Evolutionary conservation across 768 basidiomycete genomes (phyloP).

Genomic region (Hortiboletus campestris): DNA sequence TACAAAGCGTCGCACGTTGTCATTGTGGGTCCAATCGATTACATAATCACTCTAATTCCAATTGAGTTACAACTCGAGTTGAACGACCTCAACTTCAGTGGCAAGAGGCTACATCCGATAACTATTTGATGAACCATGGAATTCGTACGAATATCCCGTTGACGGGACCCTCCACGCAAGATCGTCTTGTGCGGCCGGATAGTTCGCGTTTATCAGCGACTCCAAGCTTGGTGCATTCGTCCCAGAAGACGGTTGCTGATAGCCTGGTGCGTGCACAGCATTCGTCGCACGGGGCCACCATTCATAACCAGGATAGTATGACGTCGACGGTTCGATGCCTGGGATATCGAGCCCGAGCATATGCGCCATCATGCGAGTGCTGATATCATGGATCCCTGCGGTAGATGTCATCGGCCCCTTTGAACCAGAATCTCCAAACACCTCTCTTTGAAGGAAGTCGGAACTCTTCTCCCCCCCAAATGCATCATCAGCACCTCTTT

Average conservation of each 20-base stretch:
- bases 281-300: slow-evolving; percentile 55
- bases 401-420: slow-evolving; percentile 24
- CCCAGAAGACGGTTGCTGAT: slow-evolving; percentile 12
- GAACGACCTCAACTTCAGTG: too few relatives aligned
- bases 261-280: slow-evolving; percentile 7
- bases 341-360: slow-evolving; percentile 69
- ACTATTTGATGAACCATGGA: slow-evolving; percentile 15
- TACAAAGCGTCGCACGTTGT: slow-evolving; percentile 11
- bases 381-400: slow-evolving; percentile 58
- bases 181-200: slow-evolving; percentile 16
- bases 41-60: slow-evolving; percentile 20
- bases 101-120: slow-evolving; percentile 19
- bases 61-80: not conserved
- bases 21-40: slow-evolving; percentile 36
- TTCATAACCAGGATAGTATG: slow-evolving; percentile 53
- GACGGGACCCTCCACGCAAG: slow-evolving; percentile 22
- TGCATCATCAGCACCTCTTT: slow-evolving; percentile 60
- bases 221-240: slow-evolving; percentile 1
- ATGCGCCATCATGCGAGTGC: slow-evolving; percentile 66
- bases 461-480: slow-evolving; percentile 55
- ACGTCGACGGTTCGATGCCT: slow-evolving; percentile 54
- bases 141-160: slow-evolving; percentile 20
- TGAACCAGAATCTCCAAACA: slow-evolving; percentile 29
- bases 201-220: slow-evolving; percentile 13
- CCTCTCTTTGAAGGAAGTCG: slow-evolving; percentile 44